Evolutionary conservation across 192 early-diverging fungal species (phyloP), one percentile per base, ranked within the genome.

Genomic region (Gryganskiella cystojenkinii): DNA sequence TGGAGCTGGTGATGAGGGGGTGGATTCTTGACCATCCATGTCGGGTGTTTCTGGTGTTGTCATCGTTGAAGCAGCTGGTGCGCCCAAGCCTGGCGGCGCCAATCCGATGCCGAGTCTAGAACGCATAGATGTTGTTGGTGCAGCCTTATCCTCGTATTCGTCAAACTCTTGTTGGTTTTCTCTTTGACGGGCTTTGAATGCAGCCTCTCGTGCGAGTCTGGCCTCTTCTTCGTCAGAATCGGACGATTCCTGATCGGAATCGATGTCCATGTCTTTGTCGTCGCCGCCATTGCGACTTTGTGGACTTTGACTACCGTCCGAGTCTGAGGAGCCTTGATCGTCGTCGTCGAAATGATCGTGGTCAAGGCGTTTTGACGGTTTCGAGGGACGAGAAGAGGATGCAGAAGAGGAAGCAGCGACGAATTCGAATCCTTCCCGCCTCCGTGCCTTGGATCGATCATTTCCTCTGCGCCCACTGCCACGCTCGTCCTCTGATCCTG

Each of bases 151-250:
- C 22, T 67, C 67, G 33, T 52, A 81, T 27, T 31, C 57, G 47
- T 70, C 58, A 5, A 43, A 31, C 25, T 70, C 61, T 31, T 56
- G 51, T 34, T 70, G 74, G 24, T 70, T 51, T 45, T 35, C 44
- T 19, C 24, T 10, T 1, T 66, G 58, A n/a, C 34, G 53, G 13
- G 46, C 66, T 47, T 54, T 66, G 55, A 62, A 66, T 49, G 79
- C 64, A 7, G 63, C 71, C 35, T 66, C 68, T 20, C 50, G 45
- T 6, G 42, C 71, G 28, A 25, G 14, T 37, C 43, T 70, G 8
- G 28, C 61, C 24, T 25, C 68, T 15, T 84, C 83, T 4, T 89
- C 87, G 1, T 78, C 83, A 31, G 79, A 60, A n/a, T 84, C 80
- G 22, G 63, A 45, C 2, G 61, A 59, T 2, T 74, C 68, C 0